Evolutionary conservation across 2,329 filamentous ascomycete species (phyloP).

Genomic region (Hypocreales sp.): DNA sequence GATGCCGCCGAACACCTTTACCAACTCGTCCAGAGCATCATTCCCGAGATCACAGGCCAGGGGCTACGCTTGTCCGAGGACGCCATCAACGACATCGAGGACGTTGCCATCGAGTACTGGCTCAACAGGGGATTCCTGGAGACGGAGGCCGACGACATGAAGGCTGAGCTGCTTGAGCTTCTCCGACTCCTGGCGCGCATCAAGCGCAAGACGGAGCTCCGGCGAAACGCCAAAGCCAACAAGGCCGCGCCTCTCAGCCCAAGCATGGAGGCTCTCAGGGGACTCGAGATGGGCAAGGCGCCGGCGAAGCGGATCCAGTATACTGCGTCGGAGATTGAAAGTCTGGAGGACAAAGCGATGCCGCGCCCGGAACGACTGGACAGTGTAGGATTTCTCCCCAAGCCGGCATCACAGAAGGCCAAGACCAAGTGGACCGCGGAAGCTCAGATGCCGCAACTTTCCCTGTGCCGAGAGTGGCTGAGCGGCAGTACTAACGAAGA

Average conservation of each 20-base stretch:
- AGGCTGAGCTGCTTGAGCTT: slow-evolving; percentile 6
- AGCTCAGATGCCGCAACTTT: too few species aligned
- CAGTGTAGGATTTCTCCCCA: too few species aligned
- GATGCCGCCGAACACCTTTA: too few species aligned
- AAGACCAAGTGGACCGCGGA: too few species aligned
- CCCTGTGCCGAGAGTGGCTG: too few species aligned
- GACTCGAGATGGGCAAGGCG: too few species aligned
- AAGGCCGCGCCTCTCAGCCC: neutral
- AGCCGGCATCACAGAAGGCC: too few species aligned
- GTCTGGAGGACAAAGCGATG: too few species aligned
- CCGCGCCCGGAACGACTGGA: too few species aligned
- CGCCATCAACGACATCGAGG: slow-evolving; percentile 8
- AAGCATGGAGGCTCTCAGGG: neutral
- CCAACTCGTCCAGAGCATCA: slow-evolving; percentile 5
- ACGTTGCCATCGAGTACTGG: slow-evolving; percentile 12
- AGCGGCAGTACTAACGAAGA: too few species aligned
- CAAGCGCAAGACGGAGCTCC: slow-evolving; percentile 7
- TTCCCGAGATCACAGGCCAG: slow-evolving; percentile 5
- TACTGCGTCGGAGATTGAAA: too few species aligned
- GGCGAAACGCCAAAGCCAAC: neutral
- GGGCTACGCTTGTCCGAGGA: slow-evolving; percentile 3
- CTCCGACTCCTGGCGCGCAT: slow-evolving; percentile 9
- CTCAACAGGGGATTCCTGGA: slow-evolving; percentile 9
- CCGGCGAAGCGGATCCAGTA: too few species aligned
- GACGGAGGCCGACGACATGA: slow-evolving; percentile 8